Evolutionary conservation across 2,329 filamentous ascomycete species (phyloP).

Genomic region (Diaporthe amygdali): DNA sequence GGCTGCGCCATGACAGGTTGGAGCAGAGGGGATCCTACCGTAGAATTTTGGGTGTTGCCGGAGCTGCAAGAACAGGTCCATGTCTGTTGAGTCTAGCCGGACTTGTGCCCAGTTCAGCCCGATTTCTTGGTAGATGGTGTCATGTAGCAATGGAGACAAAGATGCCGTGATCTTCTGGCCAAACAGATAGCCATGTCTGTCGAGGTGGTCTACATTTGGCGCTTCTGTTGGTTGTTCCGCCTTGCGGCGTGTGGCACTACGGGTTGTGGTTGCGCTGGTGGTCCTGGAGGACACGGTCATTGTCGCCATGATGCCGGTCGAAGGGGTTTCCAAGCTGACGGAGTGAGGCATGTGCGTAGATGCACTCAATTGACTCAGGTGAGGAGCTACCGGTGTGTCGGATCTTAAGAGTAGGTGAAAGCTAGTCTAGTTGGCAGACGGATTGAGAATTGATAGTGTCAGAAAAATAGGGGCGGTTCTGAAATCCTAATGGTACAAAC

Average conservation of each 20-base stretch:
- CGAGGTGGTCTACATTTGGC: constrained; percentile 34
- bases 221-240: background rate
- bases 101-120: constrained; percentile 57
- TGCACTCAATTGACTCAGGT: background rate
- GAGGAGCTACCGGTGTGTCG: background rate
- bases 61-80: constrained; percentile 54
- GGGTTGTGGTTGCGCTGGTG: background rate
- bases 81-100: constrained; percentile 57
- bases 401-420: background rate
- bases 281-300: constrained; percentile 18
- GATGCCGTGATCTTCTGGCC: constrained; percentile 61
- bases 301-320: constrained; percentile 17
- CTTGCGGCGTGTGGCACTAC: constrained; percentile 2
- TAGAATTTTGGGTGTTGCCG: constrained; percentile 65
- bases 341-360: background rate
- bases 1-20: background rate
- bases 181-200: constrained; percentile 60
- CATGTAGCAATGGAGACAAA: constrained; percentile 60
- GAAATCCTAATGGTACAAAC: background rate
- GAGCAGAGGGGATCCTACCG: constrained; percentile 45
- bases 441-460: background rate
- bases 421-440: background rate
- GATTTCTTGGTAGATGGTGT: constrained; percentile 56
- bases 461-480: background rate
- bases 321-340: background rate